Base-by-base conservation (phyloP, 139 green algal species). In the Penium margaritaceum region DNA sequence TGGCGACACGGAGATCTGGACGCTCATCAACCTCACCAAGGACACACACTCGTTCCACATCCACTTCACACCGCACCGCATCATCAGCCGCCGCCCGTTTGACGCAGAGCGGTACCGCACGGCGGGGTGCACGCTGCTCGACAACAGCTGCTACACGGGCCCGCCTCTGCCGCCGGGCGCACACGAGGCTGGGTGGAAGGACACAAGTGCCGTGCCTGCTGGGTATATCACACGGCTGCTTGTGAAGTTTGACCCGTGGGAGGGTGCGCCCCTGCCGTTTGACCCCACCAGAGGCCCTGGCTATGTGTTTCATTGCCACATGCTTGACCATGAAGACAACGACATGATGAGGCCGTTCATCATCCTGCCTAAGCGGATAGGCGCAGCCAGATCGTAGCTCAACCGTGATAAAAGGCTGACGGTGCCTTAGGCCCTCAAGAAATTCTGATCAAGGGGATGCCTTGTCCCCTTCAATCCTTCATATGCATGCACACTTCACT, bases 301-400 rank as follows among this genome's bases (percentile, higher is more conserved):
- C 15, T 71, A 77, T 27, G 63, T 77, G 57, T 63, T 63, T 12
- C 70, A 77, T 24, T 77, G 60, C 37, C 70, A 77, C 70, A 77
- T 77, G 27, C 21, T 68, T 9, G 70, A 77, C 29, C 70, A 77
- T 43, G 70, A 77, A 35, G 70, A 77, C 35, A 71, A 77, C 34
- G 70, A 77, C 37, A 77, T 77, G 70, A 77, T 77, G 70, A 15
- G 70, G 15, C 70, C 57, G 2, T 32, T 74, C 41, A 32, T 15
- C 1, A 33, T 74, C 24, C 30, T 74, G 17, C 51, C 51, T 33
- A n/a, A n/a, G n/a, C n/a, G n/a, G n/a, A n/a, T n/a, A n/a, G n/a
- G n/a, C n/a, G n/a, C n/a, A n/a, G n/a, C n/a, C n/a, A n/a, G n/a
- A n/a, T n/a, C n/a, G n/a, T n/a, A n/a, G n/a, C n/a, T n/a, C n/a